phyloP scores from a whole-genome alignment of 78 protist species.

The Protostelium mycophagum region DNA sequence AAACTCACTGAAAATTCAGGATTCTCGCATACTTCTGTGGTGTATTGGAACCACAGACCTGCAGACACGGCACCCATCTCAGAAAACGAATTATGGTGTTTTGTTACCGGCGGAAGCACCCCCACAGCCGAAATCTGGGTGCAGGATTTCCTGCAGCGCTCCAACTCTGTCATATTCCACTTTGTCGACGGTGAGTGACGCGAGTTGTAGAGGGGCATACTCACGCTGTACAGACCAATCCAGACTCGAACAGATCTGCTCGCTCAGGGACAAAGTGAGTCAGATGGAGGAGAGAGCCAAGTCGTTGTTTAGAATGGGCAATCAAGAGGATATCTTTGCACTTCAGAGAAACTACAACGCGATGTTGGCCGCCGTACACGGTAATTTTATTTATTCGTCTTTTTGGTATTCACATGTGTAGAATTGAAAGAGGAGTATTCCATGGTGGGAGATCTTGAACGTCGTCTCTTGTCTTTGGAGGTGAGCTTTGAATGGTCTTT shows the following conservation, averaged over 20 bases:
- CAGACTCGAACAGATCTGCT: background rate
- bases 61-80: background rate
- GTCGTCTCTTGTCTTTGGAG: too few relatives aligned
- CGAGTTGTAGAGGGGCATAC: background rate
- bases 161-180: background rate
- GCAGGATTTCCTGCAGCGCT: background rate
- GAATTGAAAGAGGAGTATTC: too few relatives aligned
- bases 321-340: too few relatives aligned
- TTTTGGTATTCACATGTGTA: too few relatives aligned
- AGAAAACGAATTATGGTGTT: background rate
- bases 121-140: background rate
- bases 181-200: background rate
- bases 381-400: too few relatives aligned
- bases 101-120: background rate
- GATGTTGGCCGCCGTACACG: too few relatives aligned
- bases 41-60: background rate
- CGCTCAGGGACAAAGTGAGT: background rate
- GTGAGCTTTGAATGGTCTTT: too few relatives aligned
- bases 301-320: too few relatives aligned
- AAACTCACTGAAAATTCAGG: background rate
- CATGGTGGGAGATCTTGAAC: too few relatives aligned
- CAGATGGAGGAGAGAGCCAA: background rate
- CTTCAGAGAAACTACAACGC: too few relatives aligned
- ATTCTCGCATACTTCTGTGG: background rate
- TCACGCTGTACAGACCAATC: background rate